phyloP scores from a whole-genome alignment of 1,284 basidiomycete species.

The Puccinia novopanici region DNA sequence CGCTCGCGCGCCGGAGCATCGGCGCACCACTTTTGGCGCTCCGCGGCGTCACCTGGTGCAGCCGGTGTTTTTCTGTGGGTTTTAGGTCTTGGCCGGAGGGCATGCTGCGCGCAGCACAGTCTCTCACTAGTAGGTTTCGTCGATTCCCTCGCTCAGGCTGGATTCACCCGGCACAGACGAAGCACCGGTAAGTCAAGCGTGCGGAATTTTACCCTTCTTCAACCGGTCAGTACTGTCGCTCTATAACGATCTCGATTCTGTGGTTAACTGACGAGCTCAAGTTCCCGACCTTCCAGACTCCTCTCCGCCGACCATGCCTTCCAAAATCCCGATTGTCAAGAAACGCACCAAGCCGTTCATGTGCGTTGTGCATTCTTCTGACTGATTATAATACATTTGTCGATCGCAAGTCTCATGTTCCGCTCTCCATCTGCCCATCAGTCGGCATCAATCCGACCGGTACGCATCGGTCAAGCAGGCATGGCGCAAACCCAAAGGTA shows the following conservation, averaged over 20 bases:
- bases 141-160: not conserved
- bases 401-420: not conserved
- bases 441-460: constrained; percentile 95
- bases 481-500: constrained; percentile 72
- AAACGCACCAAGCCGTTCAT: constrained; percentile 95
- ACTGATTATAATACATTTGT: not conserved
- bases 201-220: not conserved
- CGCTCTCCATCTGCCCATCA: constrained; percentile 57
- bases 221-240: not conserved
- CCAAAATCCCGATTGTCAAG: constrained; percentile 79
- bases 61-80: too few species aligned
- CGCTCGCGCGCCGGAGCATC: too few species aligned
- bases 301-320: constrained; percentile 16
- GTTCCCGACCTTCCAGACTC: not conserved
- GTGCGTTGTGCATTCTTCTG: constrained; percentile 62
- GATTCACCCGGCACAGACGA: not conserved
- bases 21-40: too few species aligned
- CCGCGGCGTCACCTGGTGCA: too few species aligned
- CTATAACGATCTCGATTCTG: not conserved
- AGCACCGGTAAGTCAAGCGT: not conserved
- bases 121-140: not conserved
- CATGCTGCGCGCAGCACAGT: not conserved
- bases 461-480: constrained; percentile 92
- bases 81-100: not conserved
- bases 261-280: not conserved